Evolutionary conservation across 2,329 filamentous ascomycete genomes (phyloP), one percentile per base, ranked within the genome.

Genomic region (Alternaria ventricosa): DNA sequence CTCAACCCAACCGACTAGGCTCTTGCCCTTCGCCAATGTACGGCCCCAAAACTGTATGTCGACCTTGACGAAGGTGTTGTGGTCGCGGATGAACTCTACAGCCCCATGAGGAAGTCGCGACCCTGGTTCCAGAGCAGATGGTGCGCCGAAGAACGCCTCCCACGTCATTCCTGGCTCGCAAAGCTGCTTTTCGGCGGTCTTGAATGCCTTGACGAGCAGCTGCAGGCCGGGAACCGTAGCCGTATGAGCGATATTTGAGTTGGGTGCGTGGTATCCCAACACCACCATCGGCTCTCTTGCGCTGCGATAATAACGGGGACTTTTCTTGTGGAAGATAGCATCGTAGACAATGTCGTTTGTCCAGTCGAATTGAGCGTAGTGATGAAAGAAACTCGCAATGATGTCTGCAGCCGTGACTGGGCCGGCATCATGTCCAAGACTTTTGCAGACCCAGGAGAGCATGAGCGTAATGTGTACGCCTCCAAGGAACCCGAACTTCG

Each of bases 1-100:
- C 70, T 91, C 89, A 3, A 91, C 75, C 89, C 89, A 91, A 11
- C 87, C 87, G 0, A 90, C 79, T 51, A 90, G 84, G 12, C 82
- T 80, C 20, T 84, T 85, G 1, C 87, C 87, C 57, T 85, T 87
- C 1, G 83, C 78, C 1, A 84, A 78, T 3, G 87, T 87, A 7
- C 84, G 78, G 1, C 88, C 88, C 89, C 89, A 92, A 75, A 89
- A 91, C 50, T 89, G 87, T 1, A 87, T 82, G 60, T 89, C 86
- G 55, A 92, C 84, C 69, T 86, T 87, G 60, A 89, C 77, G 70
- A 88, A 92, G 56, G 80, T 85, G 58, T 81, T 84, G 73, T 87
- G 87, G 1, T 78, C 71, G 1, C 67, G 68, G 6, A 90, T 71
- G 66, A 91, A 91, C 4, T 85, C 82, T 1, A 44, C 54, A 43